phyloP scores from a whole-genome alignment of 345 rosid species.

The Citrus hindsii region DNA sequence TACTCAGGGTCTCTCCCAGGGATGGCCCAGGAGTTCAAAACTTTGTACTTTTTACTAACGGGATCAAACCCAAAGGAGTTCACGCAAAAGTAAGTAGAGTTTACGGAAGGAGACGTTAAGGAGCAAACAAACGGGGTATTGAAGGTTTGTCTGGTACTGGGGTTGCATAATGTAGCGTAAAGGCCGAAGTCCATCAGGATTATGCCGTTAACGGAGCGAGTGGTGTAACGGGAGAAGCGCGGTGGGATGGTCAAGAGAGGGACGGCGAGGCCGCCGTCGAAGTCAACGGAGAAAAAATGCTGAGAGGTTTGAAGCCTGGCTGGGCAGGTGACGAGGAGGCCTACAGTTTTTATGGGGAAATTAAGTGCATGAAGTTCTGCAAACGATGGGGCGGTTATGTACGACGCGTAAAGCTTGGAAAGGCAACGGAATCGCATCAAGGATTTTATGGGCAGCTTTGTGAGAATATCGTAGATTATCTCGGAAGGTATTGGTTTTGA shows the following conservation, averaged over 20 bases:
- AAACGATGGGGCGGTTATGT: conserved; percentile 1
- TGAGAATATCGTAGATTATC: not conserved
- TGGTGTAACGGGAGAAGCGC: conserved; percentile 17
- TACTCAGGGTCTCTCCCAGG: not conserved
- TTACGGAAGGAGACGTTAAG: not conserved
- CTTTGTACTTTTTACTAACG: conserved; percentile 8
- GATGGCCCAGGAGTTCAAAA: conserved; percentile 18
- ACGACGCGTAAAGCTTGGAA: conserved; percentile 9
- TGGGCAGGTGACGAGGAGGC: conserved; percentile 12
- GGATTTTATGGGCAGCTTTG: conserved; percentile 20
- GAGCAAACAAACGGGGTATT: conserved; percentile 6
- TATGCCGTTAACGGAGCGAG: conserved; percentile 17
- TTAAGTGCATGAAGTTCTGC: not conserved
- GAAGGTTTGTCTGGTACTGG: conserved; percentile 14
- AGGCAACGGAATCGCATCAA: conserved; percentile 14
- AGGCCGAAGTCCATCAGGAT: conserved; percentile 24
- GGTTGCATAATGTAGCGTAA: conserved; percentile 20
- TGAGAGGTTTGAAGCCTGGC: conserved; percentile 14
- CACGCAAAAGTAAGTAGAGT: conserved; percentile 8
- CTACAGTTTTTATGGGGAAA: not conserved
- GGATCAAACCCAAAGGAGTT: conserved; percentile 24
- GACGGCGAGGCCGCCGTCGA: conserved; percentile 7
- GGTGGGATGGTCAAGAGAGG: conserved; percentile 1
- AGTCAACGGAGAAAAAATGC: conserved; percentile 8
- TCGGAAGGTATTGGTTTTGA: not conserved